Conservation (phyloP, 768 basidiomycete species). For the Podaxis sp. region DNA sequence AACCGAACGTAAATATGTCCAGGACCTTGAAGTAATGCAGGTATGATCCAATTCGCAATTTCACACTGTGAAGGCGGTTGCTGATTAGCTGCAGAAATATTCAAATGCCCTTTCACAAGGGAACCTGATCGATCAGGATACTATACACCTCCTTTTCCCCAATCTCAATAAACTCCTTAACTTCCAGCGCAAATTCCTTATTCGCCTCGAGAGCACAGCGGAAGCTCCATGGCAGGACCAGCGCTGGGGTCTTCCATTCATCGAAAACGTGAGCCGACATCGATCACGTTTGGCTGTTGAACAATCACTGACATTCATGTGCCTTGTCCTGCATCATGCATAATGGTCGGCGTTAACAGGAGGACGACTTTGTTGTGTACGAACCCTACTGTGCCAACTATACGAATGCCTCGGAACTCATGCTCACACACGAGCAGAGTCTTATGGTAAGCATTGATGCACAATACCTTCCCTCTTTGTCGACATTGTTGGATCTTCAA, state of each 20-base stretch:
- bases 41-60: conserved; percentile 41
- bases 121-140: conserved; percentile 89
- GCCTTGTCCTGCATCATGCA: conserved; percentile 36
- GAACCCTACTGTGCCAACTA: conserved; percentile 98
- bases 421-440: conserved; percentile 83
- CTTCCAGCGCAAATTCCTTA: conserved; percentile 93
- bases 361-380: conserved; percentile 94
- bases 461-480: conserved; percentile 18
- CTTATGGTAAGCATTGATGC: conserved; percentile 62
- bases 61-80: conserved; percentile 14
- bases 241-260: conserved; percentile 84
- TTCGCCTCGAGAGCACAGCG: conserved; percentile 82
- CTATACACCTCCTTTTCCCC: conserved; percentile 93
- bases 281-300: conserved; percentile 5
- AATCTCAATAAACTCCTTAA: conserved; percentile 93
- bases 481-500: conserved; percentile 5
- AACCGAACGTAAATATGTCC: conserved; percentile 95
- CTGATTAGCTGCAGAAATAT: conserved; percentile 66
- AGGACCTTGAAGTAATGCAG: conserved; percentile 96
- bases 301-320: conserved; percentile 8
- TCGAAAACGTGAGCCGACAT: conserved; percentile 69
- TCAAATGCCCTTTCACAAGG: conserved; percentile 78
- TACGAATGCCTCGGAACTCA: conserved; percentile 80
- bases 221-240: conserved; percentile 82
- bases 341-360: conserved; percentile 58